phyloP scores from a whole-genome alignment of 495 filamentous ascomycete genomes.

The Penicillium paxilli region DNA sequence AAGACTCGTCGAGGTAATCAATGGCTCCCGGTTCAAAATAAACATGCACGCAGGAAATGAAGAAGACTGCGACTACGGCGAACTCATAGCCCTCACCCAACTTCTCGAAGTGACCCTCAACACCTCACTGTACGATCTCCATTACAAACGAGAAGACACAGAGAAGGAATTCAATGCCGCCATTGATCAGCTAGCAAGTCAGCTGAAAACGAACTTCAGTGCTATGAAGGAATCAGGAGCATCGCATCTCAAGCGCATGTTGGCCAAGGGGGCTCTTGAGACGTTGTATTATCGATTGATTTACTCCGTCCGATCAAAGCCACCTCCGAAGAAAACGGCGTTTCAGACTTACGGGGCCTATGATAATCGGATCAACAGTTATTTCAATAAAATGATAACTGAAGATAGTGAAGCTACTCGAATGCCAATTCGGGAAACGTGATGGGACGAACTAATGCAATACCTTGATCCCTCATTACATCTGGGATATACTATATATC shows the following conservation, averaged over 20 bases:
- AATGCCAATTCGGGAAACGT: constrained; percentile 19
- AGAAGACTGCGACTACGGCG: constrained; percentile 63
- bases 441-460: background rate
- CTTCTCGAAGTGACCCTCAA: constrained; percentile 77
- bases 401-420: background rate
- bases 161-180: constrained; percentile 62
- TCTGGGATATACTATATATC: background rate
- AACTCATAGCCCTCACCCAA: constrained; percentile 60
- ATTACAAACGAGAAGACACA: constrained; percentile 29
- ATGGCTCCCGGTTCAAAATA: constrained; percentile 49
- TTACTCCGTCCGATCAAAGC: constrained; percentile 67
- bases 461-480: too few species aligned
- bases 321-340: constrained; percentile 54
- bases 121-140: constrained; percentile 46
- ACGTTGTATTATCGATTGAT: constrained; percentile 68
- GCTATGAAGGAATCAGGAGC: constrained; percentile 75
- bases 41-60: constrained; percentile 28
- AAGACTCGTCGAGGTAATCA: constrained; percentile 48
- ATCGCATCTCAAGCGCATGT: constrained; percentile 66
- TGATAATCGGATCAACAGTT: constrained; percentile 9
- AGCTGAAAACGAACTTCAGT: constrained; percentile 65
- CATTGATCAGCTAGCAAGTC: constrained; percentile 64
- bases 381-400: constrained; percentile 7
- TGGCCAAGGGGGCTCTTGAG: constrained; percentile 73
- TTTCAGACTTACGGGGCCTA: constrained; percentile 45